phyloP scores from a whole-genome alignment of 768 basidiomycete species.

The Tubosaeta sp. region DNA sequence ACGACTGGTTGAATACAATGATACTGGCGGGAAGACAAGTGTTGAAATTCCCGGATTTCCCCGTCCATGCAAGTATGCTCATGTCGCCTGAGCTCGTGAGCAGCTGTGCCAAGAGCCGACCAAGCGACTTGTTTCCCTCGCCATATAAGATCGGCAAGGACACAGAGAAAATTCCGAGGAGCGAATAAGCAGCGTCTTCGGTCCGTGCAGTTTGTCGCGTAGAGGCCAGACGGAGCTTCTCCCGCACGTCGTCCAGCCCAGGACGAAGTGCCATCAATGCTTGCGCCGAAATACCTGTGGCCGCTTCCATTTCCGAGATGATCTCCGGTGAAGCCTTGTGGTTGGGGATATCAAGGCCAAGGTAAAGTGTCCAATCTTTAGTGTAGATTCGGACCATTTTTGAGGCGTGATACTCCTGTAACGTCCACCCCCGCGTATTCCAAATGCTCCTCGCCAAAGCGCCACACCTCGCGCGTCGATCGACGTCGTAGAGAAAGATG shows the following conservation, averaged over 20 bases:
- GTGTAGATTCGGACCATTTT: conserved; percentile 10
- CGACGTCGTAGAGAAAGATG: background rate
- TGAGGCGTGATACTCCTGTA: conserved; percentile 5
- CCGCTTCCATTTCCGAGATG: conserved; percentile 9
- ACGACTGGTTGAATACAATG: background rate
- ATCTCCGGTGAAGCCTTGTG: conserved; percentile 6
- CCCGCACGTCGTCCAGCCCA: too few relatives aligned
- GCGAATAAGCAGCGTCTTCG: conserved; percentile 7
- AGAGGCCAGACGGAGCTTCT: too few relatives aligned
- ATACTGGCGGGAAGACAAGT: conserved; percentile 4
- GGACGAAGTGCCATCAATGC: background rate
- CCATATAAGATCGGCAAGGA: conserved; percentile 10
- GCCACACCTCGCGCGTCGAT: background rate
- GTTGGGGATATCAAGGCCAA: conserved; percentile 2
- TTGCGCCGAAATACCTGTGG: background rate
- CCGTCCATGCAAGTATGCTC: conserved; percentile 8
- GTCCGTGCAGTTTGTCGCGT: conserved; percentile 1
- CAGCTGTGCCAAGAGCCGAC: conserved; percentile 5
- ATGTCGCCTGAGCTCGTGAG: conserved; percentile 5
- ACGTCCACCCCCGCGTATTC: background rate
- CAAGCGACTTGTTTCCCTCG: conserved; percentile 7
- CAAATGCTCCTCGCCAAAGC: conserved; percentile 1
- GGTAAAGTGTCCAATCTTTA: conserved; percentile 7
- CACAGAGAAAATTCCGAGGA: conserved; percentile 1
- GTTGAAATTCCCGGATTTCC: background rate